These are phyloP conservation scores for Gnaphalium uliginosum DNA, from an alignment of 129 eudicot species.

Conservation along the genomic window DNA sequence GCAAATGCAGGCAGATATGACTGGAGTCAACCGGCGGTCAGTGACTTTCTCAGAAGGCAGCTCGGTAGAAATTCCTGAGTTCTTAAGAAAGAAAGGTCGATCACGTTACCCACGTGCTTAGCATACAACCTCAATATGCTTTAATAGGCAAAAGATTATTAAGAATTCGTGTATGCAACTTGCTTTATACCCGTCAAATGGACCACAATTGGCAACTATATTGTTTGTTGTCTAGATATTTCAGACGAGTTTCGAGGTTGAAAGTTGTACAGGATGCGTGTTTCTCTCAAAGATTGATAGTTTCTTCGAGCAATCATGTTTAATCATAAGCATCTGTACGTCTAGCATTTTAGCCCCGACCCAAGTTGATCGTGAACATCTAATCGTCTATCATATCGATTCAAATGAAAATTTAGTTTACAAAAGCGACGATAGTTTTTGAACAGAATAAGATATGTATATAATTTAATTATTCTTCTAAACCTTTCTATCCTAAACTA, in stretches of 20 bases:
- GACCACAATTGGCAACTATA: not conserved
- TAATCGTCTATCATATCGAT: too few species aligned
- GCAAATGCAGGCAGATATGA: conserved; percentile 46
- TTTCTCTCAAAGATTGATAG: not conserved
- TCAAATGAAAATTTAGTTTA: too few species aligned
- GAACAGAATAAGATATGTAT: conserved; percentile 11
- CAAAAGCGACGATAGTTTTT: not conserved
- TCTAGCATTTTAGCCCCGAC: not conserved
- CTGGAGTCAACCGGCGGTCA: conserved; percentile 26
- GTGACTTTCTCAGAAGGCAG: conserved; percentile 42
- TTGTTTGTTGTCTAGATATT: conserved; percentile 9
- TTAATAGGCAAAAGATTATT: not conserved
- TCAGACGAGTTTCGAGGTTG: conserved; percentile 28
- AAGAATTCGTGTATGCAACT: conserved; percentile 10
- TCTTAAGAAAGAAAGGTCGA: conserved; percentile 89
- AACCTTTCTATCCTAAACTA: conserved; percentile 30
- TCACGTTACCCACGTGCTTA: conserved; percentile 87
- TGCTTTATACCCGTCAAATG: conserved; percentile 3
- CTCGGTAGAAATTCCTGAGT: conserved; percentile 73
- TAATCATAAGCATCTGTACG: not conserved
- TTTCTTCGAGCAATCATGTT: conserved; percentile 14
- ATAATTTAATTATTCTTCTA: conserved; percentile 31
- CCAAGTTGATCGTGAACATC: too few species aligned
- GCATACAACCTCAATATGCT: conserved; percentile 21
- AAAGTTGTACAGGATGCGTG: conserved; percentile 28